Conservation (phyloP, 148 eudicot genomes). For the Tetragonia tetragonoides region DNA sequence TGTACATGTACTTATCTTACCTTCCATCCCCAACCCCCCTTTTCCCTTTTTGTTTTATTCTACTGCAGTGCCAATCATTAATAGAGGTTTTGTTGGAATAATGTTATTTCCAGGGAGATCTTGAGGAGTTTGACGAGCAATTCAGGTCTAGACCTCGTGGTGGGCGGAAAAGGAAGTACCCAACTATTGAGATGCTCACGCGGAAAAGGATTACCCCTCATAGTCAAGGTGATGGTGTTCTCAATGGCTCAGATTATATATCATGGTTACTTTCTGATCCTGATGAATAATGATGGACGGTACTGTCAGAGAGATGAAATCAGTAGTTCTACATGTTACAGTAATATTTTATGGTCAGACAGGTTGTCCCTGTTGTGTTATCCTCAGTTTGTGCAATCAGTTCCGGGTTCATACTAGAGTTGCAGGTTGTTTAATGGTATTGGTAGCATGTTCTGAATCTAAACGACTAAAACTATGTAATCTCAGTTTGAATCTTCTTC, state of each 20-base stretch:
- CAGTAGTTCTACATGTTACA: background rate
- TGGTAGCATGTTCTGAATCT: too few relatives aligned
- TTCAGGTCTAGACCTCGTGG: conserved; percentile 38
- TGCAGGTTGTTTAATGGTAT: too few relatives aligned
- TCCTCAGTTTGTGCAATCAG: too few relatives aligned
- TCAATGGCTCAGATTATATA: conserved; percentile 19
- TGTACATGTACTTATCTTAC: conserved; percentile 37
- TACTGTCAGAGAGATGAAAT: background rate
- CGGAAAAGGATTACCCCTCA: conserved; percentile 39
- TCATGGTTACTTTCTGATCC: conserved; percentile 37
- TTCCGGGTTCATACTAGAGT: too few relatives aligned
- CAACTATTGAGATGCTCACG: conserved; percentile 32
- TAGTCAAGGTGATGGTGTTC: conserved; percentile 10
- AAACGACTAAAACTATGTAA: too few relatives aligned
- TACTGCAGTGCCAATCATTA: background rate
- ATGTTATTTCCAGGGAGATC: conserved; percentile 32
- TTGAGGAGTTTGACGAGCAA: conserved; percentile 41
- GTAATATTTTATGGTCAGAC: too few relatives aligned
- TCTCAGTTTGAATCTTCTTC: too few relatives aligned
- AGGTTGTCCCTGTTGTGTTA: too few relatives aligned
- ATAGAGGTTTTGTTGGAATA: background rate
- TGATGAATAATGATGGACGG: background rate
- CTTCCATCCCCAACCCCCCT: background rate
- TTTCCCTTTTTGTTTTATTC: background rate
- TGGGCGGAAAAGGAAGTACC: conserved; percentile 36